Conservation (phyloP, 1,284 basidiomycete genomes). For the Trichosporon sp. region DNA sequence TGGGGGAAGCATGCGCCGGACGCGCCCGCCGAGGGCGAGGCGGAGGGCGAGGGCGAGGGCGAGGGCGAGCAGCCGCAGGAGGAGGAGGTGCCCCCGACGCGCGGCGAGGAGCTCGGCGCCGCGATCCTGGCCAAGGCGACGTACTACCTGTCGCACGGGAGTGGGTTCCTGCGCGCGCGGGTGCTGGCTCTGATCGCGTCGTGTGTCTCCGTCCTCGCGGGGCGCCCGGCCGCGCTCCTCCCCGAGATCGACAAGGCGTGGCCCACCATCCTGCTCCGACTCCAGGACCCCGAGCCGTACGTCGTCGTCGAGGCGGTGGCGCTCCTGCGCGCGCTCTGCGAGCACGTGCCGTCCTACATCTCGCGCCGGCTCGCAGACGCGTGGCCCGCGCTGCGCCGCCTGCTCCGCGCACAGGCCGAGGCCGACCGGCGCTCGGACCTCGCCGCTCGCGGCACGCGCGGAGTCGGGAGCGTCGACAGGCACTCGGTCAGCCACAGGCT, state of each 20-base stretch:
- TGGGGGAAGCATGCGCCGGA: conserved; percentile 33
- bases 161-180: conserved; percentile 72
- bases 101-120: conserved; percentile 67
- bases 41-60: conserved; percentile 13
- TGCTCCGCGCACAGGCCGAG: conserved; percentile 59
- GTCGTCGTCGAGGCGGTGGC: conserved; percentile 69
- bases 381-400: conserved; percentile 70
- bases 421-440: conserved; percentile 64
- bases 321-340: conserved; percentile 64
- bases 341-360: conserved; percentile 75
- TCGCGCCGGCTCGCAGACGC: conserved; percentile 73
- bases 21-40: conserved; percentile 10
- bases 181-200: conserved; percentile 69
- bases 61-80: conserved; percentile 50
- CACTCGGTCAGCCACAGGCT: conserved; percentile 65
- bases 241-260: conserved; percentile 79
- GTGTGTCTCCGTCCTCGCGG: conserved; percentile 64
- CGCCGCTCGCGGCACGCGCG: conserved; percentile 51
- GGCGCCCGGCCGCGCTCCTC: conserved; percentile 63
- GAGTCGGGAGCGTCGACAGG: conserved; percentile 36
- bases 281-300: conserved; percentile 66
- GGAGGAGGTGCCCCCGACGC: conserved; percentile 58
- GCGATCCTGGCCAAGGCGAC: conserved; percentile 78
- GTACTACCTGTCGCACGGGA: conserved; percentile 84
- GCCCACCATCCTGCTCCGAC: conserved; percentile 79